Conservation (phyloP, 1,284 basidiomycete genomes). For the Boletus subluridellus region DNA sequence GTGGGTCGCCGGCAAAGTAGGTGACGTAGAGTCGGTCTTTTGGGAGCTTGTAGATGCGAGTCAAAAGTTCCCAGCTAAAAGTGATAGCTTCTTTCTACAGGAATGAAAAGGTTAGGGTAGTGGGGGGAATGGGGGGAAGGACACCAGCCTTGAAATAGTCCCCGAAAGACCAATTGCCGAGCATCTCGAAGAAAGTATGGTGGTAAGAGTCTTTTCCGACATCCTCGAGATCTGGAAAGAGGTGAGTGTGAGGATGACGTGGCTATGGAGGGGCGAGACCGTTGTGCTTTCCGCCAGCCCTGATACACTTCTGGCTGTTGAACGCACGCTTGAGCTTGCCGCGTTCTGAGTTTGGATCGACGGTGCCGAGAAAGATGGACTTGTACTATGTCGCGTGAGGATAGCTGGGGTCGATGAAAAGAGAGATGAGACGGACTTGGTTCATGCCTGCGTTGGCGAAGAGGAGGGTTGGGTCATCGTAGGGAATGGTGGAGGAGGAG, state of each 20-base stretch:
- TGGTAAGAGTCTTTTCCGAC: constrained; percentile 97
- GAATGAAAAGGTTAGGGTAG: constrained; percentile 1
- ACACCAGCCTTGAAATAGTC: constrained; percentile 92
- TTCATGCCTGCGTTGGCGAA: constrained; percentile 99
- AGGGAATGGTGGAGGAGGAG: constrained; percentile 93
- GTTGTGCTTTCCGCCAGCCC: constrained; percentile 98
- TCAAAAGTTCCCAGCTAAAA: constrained; percentile 95
- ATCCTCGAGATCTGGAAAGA: constrained; percentile 82
- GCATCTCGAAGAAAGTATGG: constrained; percentile 99
- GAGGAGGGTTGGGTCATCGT: constrained; percentile 94
- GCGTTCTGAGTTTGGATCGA: constrained; percentile 88
- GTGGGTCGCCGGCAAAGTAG: constrained; percentile 93
- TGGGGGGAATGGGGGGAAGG: neutral
- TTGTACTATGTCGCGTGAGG: constrained; percentile 68
- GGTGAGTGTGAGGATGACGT: constrained; percentile 8
- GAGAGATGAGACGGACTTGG: constrained; percentile 48
- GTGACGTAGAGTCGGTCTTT: constrained; percentile 94
- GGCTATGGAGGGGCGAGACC: constrained; percentile 44
- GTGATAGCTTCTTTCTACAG: constrained; percentile 83
- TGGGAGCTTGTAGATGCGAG: constrained; percentile 83
- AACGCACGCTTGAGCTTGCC: constrained; percentile 89
- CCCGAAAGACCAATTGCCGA: constrained; percentile 99
- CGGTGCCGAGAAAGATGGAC: constrained; percentile 92
- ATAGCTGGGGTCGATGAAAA: neutral
- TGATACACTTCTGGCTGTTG: constrained; percentile 97